phyloP scores from a whole-genome alignment of 768 basidiomycete species.

The Russula foetens region DNA sequence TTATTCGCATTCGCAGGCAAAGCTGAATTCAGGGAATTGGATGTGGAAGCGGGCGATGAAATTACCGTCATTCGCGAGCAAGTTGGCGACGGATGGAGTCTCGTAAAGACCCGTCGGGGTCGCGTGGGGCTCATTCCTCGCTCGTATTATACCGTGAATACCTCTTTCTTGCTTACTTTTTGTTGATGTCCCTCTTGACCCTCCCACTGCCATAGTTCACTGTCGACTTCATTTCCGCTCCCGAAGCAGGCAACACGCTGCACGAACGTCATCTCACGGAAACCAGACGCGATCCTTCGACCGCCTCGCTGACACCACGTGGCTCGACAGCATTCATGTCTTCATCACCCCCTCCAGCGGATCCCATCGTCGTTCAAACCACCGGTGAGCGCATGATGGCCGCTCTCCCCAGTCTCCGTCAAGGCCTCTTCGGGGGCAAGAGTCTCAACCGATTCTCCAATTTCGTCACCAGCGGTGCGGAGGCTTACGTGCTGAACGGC shows the following conservation, averaged over 20 bases:
- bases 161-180: slow-evolving; percentile 5
- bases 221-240: slow-evolving; percentile 48
- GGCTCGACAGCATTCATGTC: slow-evolving; percentile 26
- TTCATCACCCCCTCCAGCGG: slow-evolving; percentile 23
- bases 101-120: slow-evolving; percentile 43
- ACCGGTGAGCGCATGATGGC: slow-evolving; percentile 54
- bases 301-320: slow-evolving; percentile 43
- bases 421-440: slow-evolving; percentile 68
- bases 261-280: slow-evolving; percentile 20
- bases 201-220: slow-evolving; percentile 43
- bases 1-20: slow-evolving; percentile 72
- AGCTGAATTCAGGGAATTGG: slow-evolving; percentile 63
- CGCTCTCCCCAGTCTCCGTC: slow-evolving; percentile 58
- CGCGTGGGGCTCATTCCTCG: slow-evolving; percentile 63
- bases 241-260: slow-evolving; percentile 32
- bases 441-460: slow-evolving; percentile 78
- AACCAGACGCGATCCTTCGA: slow-evolving; percentile 32
- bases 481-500: slow-evolving; percentile 75
- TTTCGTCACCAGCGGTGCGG: slow-evolving; percentile 81
- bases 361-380: slow-evolving; percentile 50
- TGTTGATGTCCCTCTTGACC: slow-evolving; percentile 1
- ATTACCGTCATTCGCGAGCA: slow-evolving; percentile 66
- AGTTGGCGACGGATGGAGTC: slow-evolving; percentile 73
- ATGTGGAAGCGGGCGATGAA: slow-evolving; percentile 59
- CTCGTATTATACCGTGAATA: slow-evolving; percentile 64